Evolutionary conservation across 2,329 filamentous ascomycete genomes (phyloP).

Genomic region (Monascus ruber): DNA sequence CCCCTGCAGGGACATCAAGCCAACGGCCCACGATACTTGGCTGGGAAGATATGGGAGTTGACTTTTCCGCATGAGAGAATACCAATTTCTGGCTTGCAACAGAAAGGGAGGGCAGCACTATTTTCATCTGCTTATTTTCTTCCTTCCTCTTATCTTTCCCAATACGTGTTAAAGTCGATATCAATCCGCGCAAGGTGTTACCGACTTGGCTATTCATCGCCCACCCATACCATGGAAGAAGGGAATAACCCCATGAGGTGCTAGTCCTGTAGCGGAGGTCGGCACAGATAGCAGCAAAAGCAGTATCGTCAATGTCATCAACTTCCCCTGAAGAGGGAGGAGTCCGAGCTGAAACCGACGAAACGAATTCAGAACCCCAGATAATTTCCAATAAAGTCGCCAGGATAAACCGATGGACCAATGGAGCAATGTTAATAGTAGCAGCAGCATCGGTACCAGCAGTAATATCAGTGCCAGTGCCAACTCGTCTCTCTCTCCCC

Average conservation of each 20-base stretch:
- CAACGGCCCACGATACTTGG: slow-evolving; percentile 8
- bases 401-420: slow-evolving; percentile 6
- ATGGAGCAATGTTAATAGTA: slow-evolving; percentile 6
- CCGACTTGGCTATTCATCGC: slow-evolving; percentile 4
- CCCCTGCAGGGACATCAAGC: slow-evolving; percentile 6
- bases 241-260: slow-evolving; percentile 7
- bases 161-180: too few species aligned
- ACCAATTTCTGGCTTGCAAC: slow-evolving; percentile 2
- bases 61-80: slow-evolving; percentile 1
- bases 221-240: slow-evolving; percentile 8
- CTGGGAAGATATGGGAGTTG: not conserved
- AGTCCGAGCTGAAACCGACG: slow-evolving; percentile 6
- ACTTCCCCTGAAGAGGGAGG: slow-evolving; percentile 2
- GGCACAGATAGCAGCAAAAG: too few species aligned
- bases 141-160: too few species aligned
- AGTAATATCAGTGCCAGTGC: too few species aligned
- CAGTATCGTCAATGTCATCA: not conserved
- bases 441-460: not conserved
- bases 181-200: too few species aligned
- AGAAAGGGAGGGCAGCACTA: not conserved
- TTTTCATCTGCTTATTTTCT: too few species aligned
- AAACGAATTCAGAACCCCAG: slow-evolving; percentile 4
- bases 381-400: slow-evolving; percentile 9
- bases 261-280: slow-evolving; percentile 4
- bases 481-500: too few species aligned